Base-by-base conservation (phyloP, 345 rosid species). In the Murraya paniculata region DNA sequence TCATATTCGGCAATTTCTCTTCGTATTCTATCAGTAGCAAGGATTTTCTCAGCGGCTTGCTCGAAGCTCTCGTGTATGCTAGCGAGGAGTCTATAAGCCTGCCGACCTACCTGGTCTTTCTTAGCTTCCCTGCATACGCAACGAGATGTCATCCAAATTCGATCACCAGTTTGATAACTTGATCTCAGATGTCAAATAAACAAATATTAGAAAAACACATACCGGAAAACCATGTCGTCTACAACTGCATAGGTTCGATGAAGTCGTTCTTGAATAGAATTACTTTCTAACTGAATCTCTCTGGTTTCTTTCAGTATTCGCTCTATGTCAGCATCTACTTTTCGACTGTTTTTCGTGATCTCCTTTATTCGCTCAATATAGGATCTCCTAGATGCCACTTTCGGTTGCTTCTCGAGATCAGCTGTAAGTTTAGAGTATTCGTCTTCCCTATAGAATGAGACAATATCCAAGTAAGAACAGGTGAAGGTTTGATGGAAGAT, bases 171-270 rank as follows among this genome's bases (percentile, higher is more conserved):
- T 22, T 33, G 59, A 18, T 38, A 13, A 68, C n/a, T 24, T 45
- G 8, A 61, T 5, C 60, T 25, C 39, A 27, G 0, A 53, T 3
- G 16, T n/a, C 70, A 68, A 50, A 45, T 68, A 10, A n/a, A 55
- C 5, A n/a, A 35, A 25, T 9, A 9, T 11, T 66, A 33, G 5
- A 28, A 78, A 78, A 36, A 31, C 21, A 53, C 10, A 31, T 82
- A 90, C 97, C 97, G 91, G 89, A 86, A 88, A 25, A 91, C 85
- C 75, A 91, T 84, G 79, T 95, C 98, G 85, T 95, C 98, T 25
- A 88, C 85, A 68, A 95, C 87, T 50, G 94, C 89, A 82, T 87
- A 91, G 35, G 94, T 89, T 69, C 98, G 90, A 84, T 91, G 90
- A 74, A 95, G 94, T 73, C 98, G 87, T 77, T 93, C 98, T 85